Conservation (phyloP, 2,329 filamentous ascomycete species). For the Xylaria sp. region DNA sequence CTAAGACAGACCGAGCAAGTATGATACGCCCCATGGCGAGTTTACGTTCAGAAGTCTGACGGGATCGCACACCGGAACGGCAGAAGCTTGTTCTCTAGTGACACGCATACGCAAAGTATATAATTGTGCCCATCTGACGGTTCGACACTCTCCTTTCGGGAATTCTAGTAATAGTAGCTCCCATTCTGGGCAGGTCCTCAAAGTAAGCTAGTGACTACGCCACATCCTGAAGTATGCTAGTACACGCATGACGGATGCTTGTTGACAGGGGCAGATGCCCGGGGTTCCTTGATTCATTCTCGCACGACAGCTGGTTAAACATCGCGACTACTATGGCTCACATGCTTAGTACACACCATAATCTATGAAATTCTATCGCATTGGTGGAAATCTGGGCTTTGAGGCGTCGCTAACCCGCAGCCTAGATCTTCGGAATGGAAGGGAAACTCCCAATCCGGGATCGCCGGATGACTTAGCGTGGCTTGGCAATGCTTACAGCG, state of each 20-base stretch:
- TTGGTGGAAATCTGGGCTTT: constrained; percentile 25
- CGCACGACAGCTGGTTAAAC: constrained; percentile 10
- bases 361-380: background rate
- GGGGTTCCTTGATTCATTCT: constrained; percentile 1
- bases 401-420: constrained; percentile 21
- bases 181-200: constrained; percentile 21
- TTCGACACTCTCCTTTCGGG: constrained; percentile 13
- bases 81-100: constrained; percentile 11
- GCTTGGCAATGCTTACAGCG: background rate
- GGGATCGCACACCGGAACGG: background rate
- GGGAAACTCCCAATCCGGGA: background rate
- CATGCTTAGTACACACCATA: constrained; percentile 16
- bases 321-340: background rate
- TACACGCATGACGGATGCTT: constrained; percentile 13
- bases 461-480: background rate
- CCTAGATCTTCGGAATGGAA: constrained; percentile 12
- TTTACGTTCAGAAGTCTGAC: background rate
- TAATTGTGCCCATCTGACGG: constrained; percentile 3
- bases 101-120: background rate
- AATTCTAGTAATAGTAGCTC: background rate
- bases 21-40: constrained; percentile 10
- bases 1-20: background rate
- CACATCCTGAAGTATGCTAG: constrained; percentile 12
- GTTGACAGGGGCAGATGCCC: background rate
- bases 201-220: background rate